Evolutionary conservation across 1,284 basidiomycete species (phyloP), one percentile per base, ranked within the genome.

Genomic region (Macrocybe sp.): DNA sequence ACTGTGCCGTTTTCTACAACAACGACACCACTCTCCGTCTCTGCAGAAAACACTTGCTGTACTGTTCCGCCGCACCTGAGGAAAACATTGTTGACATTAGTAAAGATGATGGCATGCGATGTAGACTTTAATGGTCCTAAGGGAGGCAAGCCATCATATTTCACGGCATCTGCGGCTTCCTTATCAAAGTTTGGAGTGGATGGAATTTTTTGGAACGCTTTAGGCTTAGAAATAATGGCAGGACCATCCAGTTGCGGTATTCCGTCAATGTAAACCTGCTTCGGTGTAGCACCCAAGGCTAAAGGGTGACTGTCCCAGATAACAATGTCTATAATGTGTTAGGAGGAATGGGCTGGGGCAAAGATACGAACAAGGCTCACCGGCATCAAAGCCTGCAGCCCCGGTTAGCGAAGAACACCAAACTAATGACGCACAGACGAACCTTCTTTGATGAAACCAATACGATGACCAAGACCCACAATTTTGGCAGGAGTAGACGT

Each of bases 301-400:
- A 96, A 75, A 0, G 92, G 92, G 67, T 93, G 82, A 52, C 77
- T 81, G 57, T 87, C 83, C 84, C 84, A 85, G 8, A 89, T 53
- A 10, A 87, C 78, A 35, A 85, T 50, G 56, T 83, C 83, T 64
- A 64, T 32, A 39, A 10, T 4, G 29, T 10, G 9, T 30, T 7
- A n/a, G 16, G 36, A 40, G 38, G 32, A 12, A 33, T 31, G 5
- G 11, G n/a, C 34, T 28, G 12, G 14, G 4, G 45, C 29, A 11
- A 7, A 12, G 5, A 8, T n/a, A 28, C 32, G 36, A 14, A 16
- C 12, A n/a, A 6, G 11, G 22, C 47, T 52, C 14, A 56, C 55
- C 55, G 54, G 72, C 70, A 59, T 76, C 67, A 59, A 70, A 74
- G 48, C 81, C 71, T 71, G 57, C 30, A 48, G 6, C 10, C 10